Evolutionary conservation across 148 eudicot species (phyloP).

Genomic region (Camellia japonica): DNA sequence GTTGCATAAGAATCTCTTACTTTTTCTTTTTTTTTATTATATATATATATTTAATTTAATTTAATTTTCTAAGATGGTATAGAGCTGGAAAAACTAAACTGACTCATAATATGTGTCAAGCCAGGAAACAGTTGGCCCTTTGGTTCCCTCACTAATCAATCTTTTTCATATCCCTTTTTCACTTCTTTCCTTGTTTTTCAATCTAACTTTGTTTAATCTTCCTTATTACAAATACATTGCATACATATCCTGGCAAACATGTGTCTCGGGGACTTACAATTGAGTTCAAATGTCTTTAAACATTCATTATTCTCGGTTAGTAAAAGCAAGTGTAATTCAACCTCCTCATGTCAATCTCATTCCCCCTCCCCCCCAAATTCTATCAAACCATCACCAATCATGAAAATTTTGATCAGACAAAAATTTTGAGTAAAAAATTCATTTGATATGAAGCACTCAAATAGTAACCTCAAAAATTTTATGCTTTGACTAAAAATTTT

Average conservation of each 20-base stretch:
- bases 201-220: not conserved
- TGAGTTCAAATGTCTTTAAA: conserved; percentile 9
- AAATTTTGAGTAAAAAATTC: too few species aligned
- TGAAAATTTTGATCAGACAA: too few species aligned
- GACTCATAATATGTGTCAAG: not conserved
- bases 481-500: too few species aligned
- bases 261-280: conserved; percentile 10
- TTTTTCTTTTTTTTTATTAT: not conserved
- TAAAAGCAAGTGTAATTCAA: not conserved
- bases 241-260: not conserved
- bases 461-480: too few species aligned
- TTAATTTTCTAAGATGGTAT: too few species aligned
- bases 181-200: not conserved
- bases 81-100: not conserved
- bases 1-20: not conserved
- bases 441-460: too few species aligned
- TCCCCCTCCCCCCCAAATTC: too few species aligned
- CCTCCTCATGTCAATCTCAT: too few species aligned
- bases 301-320: not conserved
- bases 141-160: not conserved
- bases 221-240: not conserved
- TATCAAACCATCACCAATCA: too few species aligned
- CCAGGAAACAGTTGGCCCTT: not conserved
- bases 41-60: too few species aligned
- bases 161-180: not conserved